These are phyloP conservation scores for Macrolepiota fuliginosa DNA, from an alignment of 768 basidiomycete species.

Conservation along the genomic window DNA sequence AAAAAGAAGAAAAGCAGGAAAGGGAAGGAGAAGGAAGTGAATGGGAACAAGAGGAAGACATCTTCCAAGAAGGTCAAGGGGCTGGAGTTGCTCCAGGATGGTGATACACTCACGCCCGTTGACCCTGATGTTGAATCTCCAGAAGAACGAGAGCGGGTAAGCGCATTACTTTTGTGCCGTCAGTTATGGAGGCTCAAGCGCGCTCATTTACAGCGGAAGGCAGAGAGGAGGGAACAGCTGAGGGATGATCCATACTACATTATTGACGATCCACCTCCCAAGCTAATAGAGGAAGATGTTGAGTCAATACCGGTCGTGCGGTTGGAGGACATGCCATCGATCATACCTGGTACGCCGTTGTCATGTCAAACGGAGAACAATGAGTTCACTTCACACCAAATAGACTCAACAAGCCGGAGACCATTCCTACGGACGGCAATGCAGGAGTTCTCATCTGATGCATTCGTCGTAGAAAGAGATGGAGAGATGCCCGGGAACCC, in stretches of 20 bases:
- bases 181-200: background rate
- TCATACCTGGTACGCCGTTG: slow-evolving; percentile 27
- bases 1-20: slow-evolving; percentile 57
- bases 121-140: slow-evolving; percentile 46
- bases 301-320: slow-evolving; percentile 91
- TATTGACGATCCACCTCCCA: slow-evolving; percentile 54
- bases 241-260: slow-evolving; percentile 94
- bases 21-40: slow-evolving; percentile 28
- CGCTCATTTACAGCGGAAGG: slow-evolving; percentile 54
- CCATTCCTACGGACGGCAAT: slow-evolving; percentile 42
- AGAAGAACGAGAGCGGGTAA: slow-evolving; percentile 67
- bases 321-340: slow-evolving; percentile 68
- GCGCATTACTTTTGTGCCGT: slow-evolving; percentile 22
- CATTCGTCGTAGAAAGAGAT: slow-evolving; percentile 66
- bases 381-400: background rate
- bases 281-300: slow-evolving; percentile 52
- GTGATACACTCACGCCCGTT: slow-evolving; percentile 32
- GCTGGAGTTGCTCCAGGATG: slow-evolving; percentile 17
- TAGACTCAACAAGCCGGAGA: slow-evolving; percentile 23
- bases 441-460: slow-evolving; percentile 38
- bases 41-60: slow-evolving; percentile 21
- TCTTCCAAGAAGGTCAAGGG: slow-evolving; percentile 29
- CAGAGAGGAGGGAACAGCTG: slow-evolving; percentile 70
- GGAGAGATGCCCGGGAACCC: slow-evolving; percentile 86
- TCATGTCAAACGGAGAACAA: background rate